A percentile compares a stretch with the other conserved stretches of the same genome.
Evolutionary conservation across 345 rosid species (phyloP).

Genomic region (Sonneratia caseolaris): DNA sequence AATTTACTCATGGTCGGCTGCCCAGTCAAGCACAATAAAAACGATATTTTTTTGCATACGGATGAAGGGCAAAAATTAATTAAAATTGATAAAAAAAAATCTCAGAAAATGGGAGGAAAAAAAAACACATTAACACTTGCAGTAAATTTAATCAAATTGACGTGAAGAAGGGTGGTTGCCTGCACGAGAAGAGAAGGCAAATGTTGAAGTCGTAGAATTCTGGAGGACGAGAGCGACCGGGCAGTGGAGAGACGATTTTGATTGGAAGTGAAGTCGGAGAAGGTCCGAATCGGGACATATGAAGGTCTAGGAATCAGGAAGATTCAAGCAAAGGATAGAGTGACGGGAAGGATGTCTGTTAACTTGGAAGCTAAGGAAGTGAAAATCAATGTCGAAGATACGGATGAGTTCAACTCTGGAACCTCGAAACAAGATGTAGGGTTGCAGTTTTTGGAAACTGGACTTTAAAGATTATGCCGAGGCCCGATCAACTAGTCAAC

Average conservation of each 20-base stretch:
- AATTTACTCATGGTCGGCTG: background rate
- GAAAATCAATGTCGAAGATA: background rate
- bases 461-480: no score
- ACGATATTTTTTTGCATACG: background rate
- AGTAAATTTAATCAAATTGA: no score
- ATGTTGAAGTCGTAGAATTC: background rate
- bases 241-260: background rate
- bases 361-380: background rate
- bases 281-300: background rate
- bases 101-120: no score
- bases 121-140: no score
- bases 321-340: background rate
- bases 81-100: no score
- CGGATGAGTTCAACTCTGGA: background rate
- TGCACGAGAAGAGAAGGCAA: no score
- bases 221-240: background rate
- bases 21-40: background rate
- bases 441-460: no score
- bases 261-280: conserved; percentile 20
- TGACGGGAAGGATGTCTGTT: background rate
- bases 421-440: no score
- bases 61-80: conserved; percentile 1
- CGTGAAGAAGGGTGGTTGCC: no score
- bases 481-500: no score
- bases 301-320: background rate